phyloP scores from a whole-genome alignment of 1,139 yeast species.

The Lodderomyces orthopsilosis region DNA sequence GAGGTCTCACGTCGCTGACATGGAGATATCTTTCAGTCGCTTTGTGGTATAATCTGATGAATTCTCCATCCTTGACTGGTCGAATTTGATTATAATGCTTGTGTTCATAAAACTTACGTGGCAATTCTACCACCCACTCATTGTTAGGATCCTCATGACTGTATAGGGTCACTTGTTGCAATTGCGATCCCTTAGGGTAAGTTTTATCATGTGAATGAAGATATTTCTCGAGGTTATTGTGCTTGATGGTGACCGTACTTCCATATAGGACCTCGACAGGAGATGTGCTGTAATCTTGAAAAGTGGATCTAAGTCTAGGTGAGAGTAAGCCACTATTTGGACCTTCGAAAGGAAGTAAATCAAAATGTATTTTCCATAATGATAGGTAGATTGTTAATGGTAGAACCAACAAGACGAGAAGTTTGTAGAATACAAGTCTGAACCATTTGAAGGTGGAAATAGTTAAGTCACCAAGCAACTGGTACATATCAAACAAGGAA shows the following conservation, averaged over 20 bases:
- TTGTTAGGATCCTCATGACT: slow-evolving; percentile 54
- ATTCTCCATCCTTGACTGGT: slow-evolving; percentile 48
- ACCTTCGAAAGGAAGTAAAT: slow-evolving; percentile 45
- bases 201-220: slow-evolving; percentile 61
- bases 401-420: slow-evolving; percentile 35
- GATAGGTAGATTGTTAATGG: slow-evolving; percentile 52
- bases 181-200: slow-evolving; percentile 54
- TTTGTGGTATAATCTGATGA: slow-evolving; percentile 60
- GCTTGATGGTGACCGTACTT: slow-evolving; percentile 64
- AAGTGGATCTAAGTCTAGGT: slow-evolving; percentile 55
- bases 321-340: slow-evolving; percentile 52
- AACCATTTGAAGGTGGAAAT: slow-evolving; percentile 30
- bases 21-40: slow-evolving; percentile 58
- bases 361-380: slow-evolving; percentile 50
- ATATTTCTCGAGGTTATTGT: slow-evolving; percentile 58
- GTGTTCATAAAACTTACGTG: slow-evolving; percentile 26
- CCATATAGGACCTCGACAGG: slow-evolving; percentile 62
- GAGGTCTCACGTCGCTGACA: slow-evolving; percentile 63
- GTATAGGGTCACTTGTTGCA: slow-evolving; percentile 69
- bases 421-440: slow-evolving; percentile 30
- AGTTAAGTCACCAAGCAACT: slow-evolving; percentile 53
- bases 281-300: slow-evolving; percentile 36
- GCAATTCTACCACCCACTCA: slow-evolving; percentile 63
- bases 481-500: slow-evolving; percentile 50
- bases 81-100: slow-evolving; percentile 28